Evolutionary conservation across 2,329 filamentous ascomycete genomes (phyloP).

Genomic region (Davidsoniella neocaledoniae): DNA sequence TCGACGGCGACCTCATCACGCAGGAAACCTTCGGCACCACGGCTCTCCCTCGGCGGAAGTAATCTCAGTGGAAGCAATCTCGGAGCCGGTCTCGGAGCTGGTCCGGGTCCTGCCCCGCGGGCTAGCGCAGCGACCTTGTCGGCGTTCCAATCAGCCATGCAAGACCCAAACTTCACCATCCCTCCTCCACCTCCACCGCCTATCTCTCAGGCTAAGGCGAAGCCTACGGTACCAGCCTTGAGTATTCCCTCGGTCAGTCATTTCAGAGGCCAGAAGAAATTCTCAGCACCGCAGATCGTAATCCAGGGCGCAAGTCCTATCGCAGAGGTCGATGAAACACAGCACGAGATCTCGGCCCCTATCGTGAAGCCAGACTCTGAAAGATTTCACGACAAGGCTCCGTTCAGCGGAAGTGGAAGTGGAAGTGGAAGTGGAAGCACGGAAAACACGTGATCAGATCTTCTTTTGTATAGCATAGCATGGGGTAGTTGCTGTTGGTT

Average conservation of each 20-base stretch:
- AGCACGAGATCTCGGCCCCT: neutral
- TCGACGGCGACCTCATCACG: no score
- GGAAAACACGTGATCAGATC: no score
- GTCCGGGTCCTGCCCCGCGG: neutral
- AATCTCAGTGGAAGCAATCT: neutral
- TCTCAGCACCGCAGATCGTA: slow-evolving; percentile 22
- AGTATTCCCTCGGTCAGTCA: slow-evolving; percentile 23
- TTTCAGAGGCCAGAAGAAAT: slow-evolving; percentile 24
- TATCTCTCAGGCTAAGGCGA: neutral
- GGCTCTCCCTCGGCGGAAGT: no score
- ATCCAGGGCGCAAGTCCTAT: slow-evolving; percentile 17
- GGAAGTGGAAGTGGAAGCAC: neutral
- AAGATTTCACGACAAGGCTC: neutral
- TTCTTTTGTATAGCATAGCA: no score
- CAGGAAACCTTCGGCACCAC: no score
- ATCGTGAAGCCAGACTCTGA: neutral
- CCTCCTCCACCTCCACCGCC: slow-evolving; percentile 16
- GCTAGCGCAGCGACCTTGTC: neutral
- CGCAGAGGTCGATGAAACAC: slow-evolving; percentile 14
- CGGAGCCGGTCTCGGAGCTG: neutral
- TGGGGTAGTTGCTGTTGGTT: neutral
- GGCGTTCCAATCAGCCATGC: slow-evolving; percentile 2
- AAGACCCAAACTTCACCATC: slow-evolving; percentile 9
- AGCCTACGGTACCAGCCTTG: slow-evolving; percentile 20
- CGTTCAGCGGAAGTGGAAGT: neutral